Evolutionary conservation across 2,329 filamentous ascomycete genomes (phyloP).

Genomic region (Talaromyces verruculosus): DNA sequence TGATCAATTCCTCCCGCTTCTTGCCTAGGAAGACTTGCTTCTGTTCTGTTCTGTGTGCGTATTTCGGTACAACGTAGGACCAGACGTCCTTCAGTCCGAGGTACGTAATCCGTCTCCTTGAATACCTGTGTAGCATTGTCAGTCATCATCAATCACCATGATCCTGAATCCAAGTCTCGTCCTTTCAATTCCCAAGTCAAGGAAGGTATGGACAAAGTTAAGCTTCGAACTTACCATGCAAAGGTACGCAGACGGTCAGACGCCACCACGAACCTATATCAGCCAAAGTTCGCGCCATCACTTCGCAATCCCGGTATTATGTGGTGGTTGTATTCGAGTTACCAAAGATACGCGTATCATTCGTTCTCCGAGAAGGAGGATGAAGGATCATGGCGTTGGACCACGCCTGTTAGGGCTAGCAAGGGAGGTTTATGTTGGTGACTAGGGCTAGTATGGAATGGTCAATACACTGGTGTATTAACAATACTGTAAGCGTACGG

Average conservation of each 20-base stretch:
- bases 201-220: constrained; percentile 4
- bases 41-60: neutral
- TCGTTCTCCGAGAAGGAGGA: neutral
- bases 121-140: neutral
- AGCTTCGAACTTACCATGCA: constrained; percentile 1
- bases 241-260: neutral
- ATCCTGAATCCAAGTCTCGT: neutral
- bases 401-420: neutral
- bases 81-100: neutral
- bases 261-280: neutral
- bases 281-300: neutral
- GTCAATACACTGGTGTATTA: neutral
- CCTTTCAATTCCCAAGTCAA: neutral
- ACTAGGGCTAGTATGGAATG: neutral
- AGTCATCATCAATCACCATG: neutral
- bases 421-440: neutral
- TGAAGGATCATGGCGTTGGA: neutral
- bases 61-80: neutral
- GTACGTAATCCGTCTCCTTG: neutral
- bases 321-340: neutral
- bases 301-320: neutral
- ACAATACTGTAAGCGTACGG: neutral
- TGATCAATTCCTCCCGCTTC: neutral
- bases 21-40: neutral
- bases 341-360: neutral